phyloP scores from a whole-genome alignment of 306 rosid genomes.

The Malus sieversii region DNA sequence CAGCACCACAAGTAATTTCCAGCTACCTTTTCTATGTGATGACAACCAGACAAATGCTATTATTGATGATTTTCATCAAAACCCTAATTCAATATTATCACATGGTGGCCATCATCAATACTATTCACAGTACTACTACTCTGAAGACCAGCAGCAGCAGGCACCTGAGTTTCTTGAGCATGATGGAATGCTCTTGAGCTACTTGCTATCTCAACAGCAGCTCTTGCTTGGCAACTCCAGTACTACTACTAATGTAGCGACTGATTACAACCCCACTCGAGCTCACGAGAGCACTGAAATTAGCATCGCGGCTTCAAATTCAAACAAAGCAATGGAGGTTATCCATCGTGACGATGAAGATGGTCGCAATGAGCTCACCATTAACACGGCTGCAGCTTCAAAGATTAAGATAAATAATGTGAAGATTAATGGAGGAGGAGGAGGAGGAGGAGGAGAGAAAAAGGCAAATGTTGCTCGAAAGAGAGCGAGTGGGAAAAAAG shows the following conservation, averaged over 20 bases:
- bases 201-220: slow-evolving; percentile 33
- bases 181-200: slow-evolving; percentile 29
- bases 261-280: neutral
- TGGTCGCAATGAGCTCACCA: neutral
- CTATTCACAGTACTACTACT: neutral
- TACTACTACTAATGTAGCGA: neutral
- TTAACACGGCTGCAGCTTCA: neutral
- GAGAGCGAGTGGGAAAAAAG: slow-evolving; percentile 37
- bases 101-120: neutral
- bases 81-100: neutral
- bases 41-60: neutral
- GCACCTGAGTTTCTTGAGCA: slow-evolving; percentile 11
- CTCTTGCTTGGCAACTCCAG: neutral
- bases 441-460: neutral
- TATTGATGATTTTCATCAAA: neutral
- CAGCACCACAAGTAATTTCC: neutral
- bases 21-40: neutral
- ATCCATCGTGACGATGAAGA: neutral
- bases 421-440: neutral
- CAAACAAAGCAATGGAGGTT: neutral
- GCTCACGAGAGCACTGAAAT: neutral
- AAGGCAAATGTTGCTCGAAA: slow-evolving; percentile 12
- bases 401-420: neutral
- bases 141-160: neutral
- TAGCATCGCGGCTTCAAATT: slow-evolving; percentile 3